Base-by-base conservation (phyloP, 495 filamentous ascomycete genomes). In the Lepraria neglecta region DNA sequence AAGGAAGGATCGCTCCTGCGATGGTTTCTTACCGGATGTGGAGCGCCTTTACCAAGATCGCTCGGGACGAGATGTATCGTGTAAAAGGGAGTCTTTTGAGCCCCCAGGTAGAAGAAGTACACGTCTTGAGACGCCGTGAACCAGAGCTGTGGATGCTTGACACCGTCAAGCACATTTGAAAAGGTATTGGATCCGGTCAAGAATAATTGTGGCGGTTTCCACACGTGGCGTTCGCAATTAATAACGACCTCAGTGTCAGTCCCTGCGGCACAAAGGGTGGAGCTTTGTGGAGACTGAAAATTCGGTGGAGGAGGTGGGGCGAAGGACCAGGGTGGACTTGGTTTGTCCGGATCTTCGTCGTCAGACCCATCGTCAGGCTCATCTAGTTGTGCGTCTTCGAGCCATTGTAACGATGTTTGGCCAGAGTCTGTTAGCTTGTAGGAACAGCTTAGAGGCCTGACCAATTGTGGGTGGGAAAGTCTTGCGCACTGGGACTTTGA, bases 41-140 rank as follows among this genome's bases (percentile, higher is more conserved):
- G 47, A 51, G 30, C 47, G 47, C 14, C n/a, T 30, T 31, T 27
- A 51, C 4, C 12, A 51, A 17, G 2, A 28, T 51, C 47, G 24
- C 6, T 30, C 30, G 47, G 47, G 12, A 51, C 27, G 47, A 51
- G 47, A 3, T n/a, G 14, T 4, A 51, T 51, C 12, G 12, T 51
- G 21, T 51, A 50, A 30, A 50, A 50, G 5, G 47, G 47, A 6
- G 24, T 50, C 15, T 28, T 19, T 6, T 6, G 9, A 3, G 12
- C 28, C 24, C 47, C 47, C 12, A 50, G 28, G 12, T 50, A 50
- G 47, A 50, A 50, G 5, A 50, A 15, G 24, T 50, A 50, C 47
- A 19, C 21, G 28, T 50, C 47, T 50, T 50, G 47, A 28, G 47
- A 50, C 24, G 47, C 47, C n/a, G 47, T 50, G 28, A 50, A 50